Evolutionary conservation across 805 yeast genomes (phyloP), one percentile per base, ranked within the genome.

Genomic region (Cyberlindnera sargentensis): DNA sequence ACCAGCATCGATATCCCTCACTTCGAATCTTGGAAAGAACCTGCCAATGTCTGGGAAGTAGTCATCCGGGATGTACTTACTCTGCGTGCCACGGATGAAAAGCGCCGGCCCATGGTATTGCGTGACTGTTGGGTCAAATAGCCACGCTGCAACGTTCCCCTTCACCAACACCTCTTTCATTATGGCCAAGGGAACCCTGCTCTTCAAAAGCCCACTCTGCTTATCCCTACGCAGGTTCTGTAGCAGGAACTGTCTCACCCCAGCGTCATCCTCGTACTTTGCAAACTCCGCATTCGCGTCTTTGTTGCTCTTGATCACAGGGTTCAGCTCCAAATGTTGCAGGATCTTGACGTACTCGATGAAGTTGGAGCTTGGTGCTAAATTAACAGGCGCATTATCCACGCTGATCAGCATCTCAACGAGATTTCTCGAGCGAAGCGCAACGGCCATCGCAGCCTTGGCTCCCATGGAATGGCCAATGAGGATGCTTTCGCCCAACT

Each of bases 391-490:
- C 0, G 96, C 87, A 60, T 90, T 91, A 56, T 91, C 99, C 6
- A 93, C 95, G 5, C 88, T 68, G 4, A 90, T 75, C 38, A 89
- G 55, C 65, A 80, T 70, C 10, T 75, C 68, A 5, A 81, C 79
- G 8, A 80, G 52, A 1, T 76, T 73, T 0, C 90, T 91, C 24
- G 75, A 68, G 40, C 88, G 68, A 45, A 93, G 66, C 0, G 87
- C 82, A 5, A 84, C 68, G 0, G 93, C 89, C 97, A 91, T 90
- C 5, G 83, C 96, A 0, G 91, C 75, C 57, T 91, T 90, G 4
- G 95, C 99, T 6, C 99, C 99, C 93, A 86, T 83, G 0, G 91
- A 83, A 59, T 84, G 93, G 0, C 95, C 95, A 15, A 84, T 65
- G 20, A 84, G 46, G n/a, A 84, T 75, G 0, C 86, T 83, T 40